Conservation (phyloP, 192 early-diverging fungal species). For the Neocallimastix lanati region DNA sequence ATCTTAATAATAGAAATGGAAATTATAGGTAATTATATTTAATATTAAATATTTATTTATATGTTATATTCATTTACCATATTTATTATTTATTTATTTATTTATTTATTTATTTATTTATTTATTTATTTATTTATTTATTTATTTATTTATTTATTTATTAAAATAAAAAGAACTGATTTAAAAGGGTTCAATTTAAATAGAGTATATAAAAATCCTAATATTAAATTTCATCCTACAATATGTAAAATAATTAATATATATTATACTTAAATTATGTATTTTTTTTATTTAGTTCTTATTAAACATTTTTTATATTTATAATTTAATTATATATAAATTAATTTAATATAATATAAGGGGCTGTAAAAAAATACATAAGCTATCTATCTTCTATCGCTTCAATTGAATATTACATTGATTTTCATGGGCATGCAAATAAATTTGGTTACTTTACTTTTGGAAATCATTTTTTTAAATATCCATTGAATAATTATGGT, state of each 20-base stretch:
- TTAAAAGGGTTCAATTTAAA: slow-evolving; percentile 7
- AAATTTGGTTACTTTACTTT: slow-evolving; percentile 10
- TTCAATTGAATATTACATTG: slow-evolving; percentile 4
- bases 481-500: neutral
- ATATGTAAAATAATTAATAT: neutral
- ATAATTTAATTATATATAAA: no score
- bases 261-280: no score
- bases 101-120: no score
- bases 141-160: neutral
- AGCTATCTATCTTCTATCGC: neutral
- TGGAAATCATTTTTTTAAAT: slow-evolving; percentile 6
- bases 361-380: slow-evolving; percentile 3
- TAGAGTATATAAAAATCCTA: slow-evolving; percentile 7
- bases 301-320: no score
- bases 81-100: neutral
- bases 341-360: neutral
- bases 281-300: no score
- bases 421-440: slow-evolving; percentile 14
- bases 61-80: no score
- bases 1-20: slow-evolving; percentile 2
- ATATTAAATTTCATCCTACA: slow-evolving; percentile 5
- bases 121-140: no score
- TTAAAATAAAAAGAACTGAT: neutral
- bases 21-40: no score
- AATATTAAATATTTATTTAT: no score